Percentiles rank a stretch among this genome's conserved stretches.
Evolutionary conservation across 2,329 filamentous ascomycete species (phyloP).

Genomic region (Fusarium udum): DNA sequence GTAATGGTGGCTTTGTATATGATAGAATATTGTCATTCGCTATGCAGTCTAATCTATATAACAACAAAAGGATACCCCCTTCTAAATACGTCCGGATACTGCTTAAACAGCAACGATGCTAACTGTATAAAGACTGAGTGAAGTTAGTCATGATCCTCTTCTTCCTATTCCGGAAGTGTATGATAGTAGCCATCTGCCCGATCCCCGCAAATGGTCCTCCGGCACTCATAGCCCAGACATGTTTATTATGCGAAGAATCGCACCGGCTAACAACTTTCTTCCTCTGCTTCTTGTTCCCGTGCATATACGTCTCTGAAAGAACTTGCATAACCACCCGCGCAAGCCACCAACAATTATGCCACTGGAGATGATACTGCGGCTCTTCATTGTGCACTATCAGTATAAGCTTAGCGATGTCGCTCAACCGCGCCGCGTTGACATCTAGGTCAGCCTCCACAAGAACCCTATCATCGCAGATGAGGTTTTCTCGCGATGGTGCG

Average conservation of each 20-base stretch:
- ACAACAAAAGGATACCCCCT: fast-evolving
- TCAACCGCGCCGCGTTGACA: not conserved
- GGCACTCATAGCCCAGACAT: not conserved
- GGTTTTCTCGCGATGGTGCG: not conserved
- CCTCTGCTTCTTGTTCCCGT: not conserved
- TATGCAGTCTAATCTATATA: not conserved
- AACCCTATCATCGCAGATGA: not conserved
- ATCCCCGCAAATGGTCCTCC: not conserved
- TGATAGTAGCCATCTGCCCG: not conserved
- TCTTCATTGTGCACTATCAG: not conserved
- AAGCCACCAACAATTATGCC: not conserved
- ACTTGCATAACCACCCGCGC: not conserved
- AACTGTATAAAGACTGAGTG: not conserved
- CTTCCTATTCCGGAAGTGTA: not conserved
- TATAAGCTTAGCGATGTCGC: not conserved
- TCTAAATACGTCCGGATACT: not conserved
- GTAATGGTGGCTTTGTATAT: not conserved
- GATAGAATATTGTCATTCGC: fast-evolving
- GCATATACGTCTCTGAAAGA: not conserved
- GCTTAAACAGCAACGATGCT: fast-evolving
- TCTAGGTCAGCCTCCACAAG: not conserved
- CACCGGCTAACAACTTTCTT: not conserved
- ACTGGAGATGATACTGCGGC: not conserved
- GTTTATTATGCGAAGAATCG: not conserved
- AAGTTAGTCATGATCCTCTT: not conserved